Evolutionary conservation across 2,329 filamentous ascomycete species (phyloP), one percentile per base, ranked within the genome.

Genomic region (Colletotrichum kahawae): DNA sequence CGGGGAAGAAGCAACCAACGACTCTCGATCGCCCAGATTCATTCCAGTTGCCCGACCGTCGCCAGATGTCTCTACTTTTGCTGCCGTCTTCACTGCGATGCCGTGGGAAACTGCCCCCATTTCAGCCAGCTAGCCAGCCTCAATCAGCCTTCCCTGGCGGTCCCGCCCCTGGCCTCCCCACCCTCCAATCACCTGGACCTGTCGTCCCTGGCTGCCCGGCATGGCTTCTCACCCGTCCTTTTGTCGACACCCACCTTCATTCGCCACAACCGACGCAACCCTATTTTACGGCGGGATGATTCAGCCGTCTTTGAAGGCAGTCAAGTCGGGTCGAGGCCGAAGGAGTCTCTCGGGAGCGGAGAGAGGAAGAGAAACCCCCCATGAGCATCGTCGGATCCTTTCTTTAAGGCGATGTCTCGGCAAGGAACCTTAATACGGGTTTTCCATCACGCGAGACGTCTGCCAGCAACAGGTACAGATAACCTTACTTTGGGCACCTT

Each of bases 101-200:
- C 43, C 43, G n/a, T 21, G 43, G 43, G 43, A 51, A 12, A 21
- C 43, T 51, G 43, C 34, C n/a, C 16, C 60, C 18, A 36, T 33
- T 29, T 18, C 60, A 64, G 57, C 60, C 21, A 62, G 36, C 56
- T 57, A 73, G 54, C 38, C 34, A 74, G 60, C 51, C 57, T 63
- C 69, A 57, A 59, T 67, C 72, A 67, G 38, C 63, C 57, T 64
- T 62, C 34, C 71, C 63, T 62, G 63, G 62, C 43, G 63, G 67
- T 72, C 63, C 57, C 64, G 57, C 62, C 63, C 29, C 43, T 60
- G 38, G 34, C 33, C 43, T 51, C 21, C 33, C 43, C 68, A n/a
- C 14, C 38, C 24, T 18, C 62, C 72, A 74, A 57, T 67, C 57
- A 75, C 34, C 27, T 14, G 38, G 56, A 48, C 43, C 72, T 31